phyloP scores from a whole-genome alignment of 2,329 filamentous ascomycete species.

The Aureobasidium sp. region DNA sequence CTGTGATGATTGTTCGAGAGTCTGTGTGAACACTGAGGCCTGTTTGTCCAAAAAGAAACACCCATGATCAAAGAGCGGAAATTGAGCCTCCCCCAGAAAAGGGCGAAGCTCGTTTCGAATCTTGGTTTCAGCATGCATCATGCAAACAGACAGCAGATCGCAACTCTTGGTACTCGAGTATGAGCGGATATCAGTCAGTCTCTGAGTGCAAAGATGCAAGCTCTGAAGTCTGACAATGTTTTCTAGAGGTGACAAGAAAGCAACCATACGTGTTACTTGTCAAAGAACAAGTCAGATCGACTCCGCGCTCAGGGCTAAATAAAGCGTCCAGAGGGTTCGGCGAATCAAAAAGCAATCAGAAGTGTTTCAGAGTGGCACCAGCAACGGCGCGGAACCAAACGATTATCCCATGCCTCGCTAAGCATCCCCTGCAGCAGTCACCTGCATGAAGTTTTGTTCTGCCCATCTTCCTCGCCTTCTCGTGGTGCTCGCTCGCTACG shows the following conservation, averaged over 20 bases:
- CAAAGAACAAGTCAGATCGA: not conserved
- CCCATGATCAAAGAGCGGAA: not conserved
- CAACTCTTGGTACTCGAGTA: not conserved
- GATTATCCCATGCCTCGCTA: slow-evolving; percentile 12
- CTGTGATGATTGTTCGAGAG: no score
- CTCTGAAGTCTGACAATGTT: no score
- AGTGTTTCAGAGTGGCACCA: slow-evolving; percentile 1
- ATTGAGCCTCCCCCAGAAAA: slow-evolving; percentile 7
- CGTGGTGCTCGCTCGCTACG: not conserved
- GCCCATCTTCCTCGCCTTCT: not conserved
- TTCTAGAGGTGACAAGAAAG: no score
- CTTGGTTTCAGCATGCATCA: not conserved
- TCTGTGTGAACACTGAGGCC: no score
- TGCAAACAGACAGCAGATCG: not conserved
- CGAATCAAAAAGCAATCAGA: not conserved
- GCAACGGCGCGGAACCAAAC: slow-evolving; percentile 12
- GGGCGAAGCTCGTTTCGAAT: slow-evolving; percentile 2
- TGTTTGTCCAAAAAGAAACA: not conserved
- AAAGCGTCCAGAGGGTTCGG: not conserved
- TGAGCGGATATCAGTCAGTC: no score
- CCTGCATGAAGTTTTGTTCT: slow-evolving; percentile 3
- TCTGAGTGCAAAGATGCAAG: no score
- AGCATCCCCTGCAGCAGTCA: slow-evolving; percentile 9
- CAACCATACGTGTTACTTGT: no score
- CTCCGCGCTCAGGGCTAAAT: not conserved